Evolutionary conservation across 169 alveolate species (phyloP), one percentile per base, ranked within the genome.

Genomic region (Hepatocystis sp.): DNA sequence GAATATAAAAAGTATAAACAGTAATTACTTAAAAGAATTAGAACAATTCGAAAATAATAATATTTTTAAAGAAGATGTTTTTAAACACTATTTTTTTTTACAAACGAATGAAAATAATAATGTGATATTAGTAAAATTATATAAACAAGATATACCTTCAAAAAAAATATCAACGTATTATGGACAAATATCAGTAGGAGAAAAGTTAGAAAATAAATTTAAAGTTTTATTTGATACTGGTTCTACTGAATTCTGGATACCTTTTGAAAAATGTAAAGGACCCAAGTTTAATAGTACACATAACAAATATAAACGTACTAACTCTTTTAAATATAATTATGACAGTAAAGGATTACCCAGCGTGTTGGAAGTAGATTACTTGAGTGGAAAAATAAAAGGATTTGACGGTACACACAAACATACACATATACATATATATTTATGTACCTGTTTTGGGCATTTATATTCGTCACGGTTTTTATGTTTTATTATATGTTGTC

Each of bases 181-280:
- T 67, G 90, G 90, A 8, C 40, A 84, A 25, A 47, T 84, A 60
- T 10, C 55, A 21, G 27, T 84, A 13, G 90, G 90, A 17, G 81
- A 66, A 42, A 64, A 90, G 17, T 88, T 71, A 23, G 85, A 66
- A 34, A 71, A 90, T 56, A 65, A 51, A 4, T 32, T 92, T 15
- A 92, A 90, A 64, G 95, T 92, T 13, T 78, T 92, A 42, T 92
- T 92, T 84, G 95, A 92, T 81, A 92, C 95, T 5, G 95, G 95
- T 51, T 92, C 95, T 8, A 81, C 95, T 2, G 94, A 92, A 66
- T 65, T 92, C 21, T 92, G 95, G 95, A 89, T 92, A 1, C 94
- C 93, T 4, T 76, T 66, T 63, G 93, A 92, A 49, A 84, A 23
- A 34, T 78, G 84, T 49, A 78, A 61, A 61, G 58, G 53, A 46